These are phyloP conservation scores for Lecanicillium sp. DNA, from an alignment of 2,329 filamentous ascomycete genomes.

Conservation along the genomic window DNA sequence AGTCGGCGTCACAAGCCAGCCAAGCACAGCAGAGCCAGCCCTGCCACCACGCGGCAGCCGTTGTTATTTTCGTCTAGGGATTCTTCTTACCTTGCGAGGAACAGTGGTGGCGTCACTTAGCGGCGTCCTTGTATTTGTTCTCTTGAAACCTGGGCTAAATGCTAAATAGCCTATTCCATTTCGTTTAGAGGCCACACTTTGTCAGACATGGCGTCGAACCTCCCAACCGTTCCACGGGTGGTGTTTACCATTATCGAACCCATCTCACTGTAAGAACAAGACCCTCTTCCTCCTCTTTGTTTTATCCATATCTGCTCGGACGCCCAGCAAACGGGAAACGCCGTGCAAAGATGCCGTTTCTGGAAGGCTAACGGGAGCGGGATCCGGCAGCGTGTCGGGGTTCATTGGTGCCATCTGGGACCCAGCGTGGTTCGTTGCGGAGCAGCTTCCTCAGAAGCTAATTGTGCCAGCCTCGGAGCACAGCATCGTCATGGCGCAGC, in stretches of 20 bases:
- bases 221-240: conserved; percentile 56
- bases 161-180: no score
- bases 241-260: conserved; percentile 64
- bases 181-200: conserved; percentile 3
- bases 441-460: conserved; percentile 44
- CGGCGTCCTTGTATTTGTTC: neutral
- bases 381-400: conserved; percentile 45
- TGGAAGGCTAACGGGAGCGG: neutral
- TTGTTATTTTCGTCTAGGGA: no score
- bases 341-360: neutral
- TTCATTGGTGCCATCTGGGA: conserved; percentile 47
- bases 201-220: conserved; percentile 53
- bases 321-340: no score
- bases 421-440: conserved; percentile 54
- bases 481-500: conserved; percentile 51
- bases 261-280: conserved; percentile 55
- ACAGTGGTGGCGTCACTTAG: conserved; percentile 8
- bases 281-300: no score
- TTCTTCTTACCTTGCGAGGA: no score
- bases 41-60: no score
- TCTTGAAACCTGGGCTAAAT: neutral
- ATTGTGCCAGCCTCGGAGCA: conserved; percentile 31
- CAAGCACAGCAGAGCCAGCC: no score
- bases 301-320: no score
- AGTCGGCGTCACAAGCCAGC: conserved; percentile 9